Base-by-base conservation (phyloP, 1,284 basidiomycete species). In the Pyrrhoderma lamaoense region DNA sequence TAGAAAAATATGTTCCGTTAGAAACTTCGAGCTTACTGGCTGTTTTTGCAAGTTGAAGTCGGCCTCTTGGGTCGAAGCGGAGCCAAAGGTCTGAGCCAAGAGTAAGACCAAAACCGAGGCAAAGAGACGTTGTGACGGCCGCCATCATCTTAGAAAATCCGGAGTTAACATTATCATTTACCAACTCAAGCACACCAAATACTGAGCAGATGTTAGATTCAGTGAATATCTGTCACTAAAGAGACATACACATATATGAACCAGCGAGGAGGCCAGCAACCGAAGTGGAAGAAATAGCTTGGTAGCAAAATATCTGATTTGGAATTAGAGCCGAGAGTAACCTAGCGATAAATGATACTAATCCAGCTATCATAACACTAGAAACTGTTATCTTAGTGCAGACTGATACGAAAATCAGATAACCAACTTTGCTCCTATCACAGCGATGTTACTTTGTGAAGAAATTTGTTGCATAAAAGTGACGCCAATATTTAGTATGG, bases 341-440 rank as follows among this genome's bases (percentile, higher is more conserved):
- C 4, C 54, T 34, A 9, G 54, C 40, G 21, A 52, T 42, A 7
- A 56, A 34, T 11, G 54, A 56, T 8, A 52, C 51, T n/a, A 56
- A 16, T 7, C 23, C 51, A 23, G 54, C 18, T 8, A 47, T 38
- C 22, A 52, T 45, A 14, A 56, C 46, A 23, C 54, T 56, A 9
- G 35, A 13, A 27, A 8, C 37, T 21, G 14, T 23, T 8, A 34
- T 11, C 25, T 22, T 55, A 52, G 22, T 45, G 49, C 16, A 37
- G 16, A 11, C 35, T 11, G 35, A 37, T 37, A 23, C 45, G 50
- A 48, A 45, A 35, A 31, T 19, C 38, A 23, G 45, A n/a, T 52
- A 35, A 51, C 87, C 65, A 61, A 91, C 89, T 94, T 90, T 57
- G 93, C 93, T 42, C 93, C 88, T 60, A 89, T 90, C 27, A 86